Evolutionary conservation across 768 basidiomycete species (phyloP), one percentile per base, ranked within the genome.

Genomic region (Boletus eberwhitei): DNA sequence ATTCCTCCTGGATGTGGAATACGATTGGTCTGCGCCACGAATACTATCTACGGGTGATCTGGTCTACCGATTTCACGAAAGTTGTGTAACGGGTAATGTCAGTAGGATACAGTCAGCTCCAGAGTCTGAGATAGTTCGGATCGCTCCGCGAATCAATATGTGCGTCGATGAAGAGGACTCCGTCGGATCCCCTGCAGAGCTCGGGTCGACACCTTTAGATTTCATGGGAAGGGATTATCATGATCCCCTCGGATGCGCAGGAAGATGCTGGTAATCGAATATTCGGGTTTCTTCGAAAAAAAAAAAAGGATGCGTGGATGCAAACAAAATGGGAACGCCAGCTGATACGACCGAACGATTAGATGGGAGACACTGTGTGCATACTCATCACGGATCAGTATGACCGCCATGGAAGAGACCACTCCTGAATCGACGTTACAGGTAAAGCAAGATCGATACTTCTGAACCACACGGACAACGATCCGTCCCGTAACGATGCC

Each of bases 171-270:
- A 29, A 17, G 34, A 31, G 12, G 40, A 17, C 35, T 35, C 48
- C 55, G 45, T 57, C 59, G 45, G 58, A 63, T 63, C 54, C 39
- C 63, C 44, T 45, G 21, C 22, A 55, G 60, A 59, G 45, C 50
- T 41, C n/a, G 14, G 17, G 40, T n/a, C 19, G 35, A 59, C 44
- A 17, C 9, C 45, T 53, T 36, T 45, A 22, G 29, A 21, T 17
- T 36, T 13, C 16, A 8, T 40, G 22, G 22, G 34, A 37, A 37
- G 32, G 39, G 41, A 8, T 40, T 26, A 21, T 52, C n/a, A 24
- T 35, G 57, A 56, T 57, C 52, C 52, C 42, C 59, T 61, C 63
- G 62, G 59, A 53, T 58, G 42, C 42, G 45, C 58, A 29, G 26
- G 44, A 57, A 48, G 48, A 37, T 14, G 34, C n/a, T 40, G 52